Evolutionary conservation across 2,329 filamentous ascomycete genomes (phyloP), one percentile per base, ranked within the genome.

Genomic region (Cryphonectria parasitica): DNA sequence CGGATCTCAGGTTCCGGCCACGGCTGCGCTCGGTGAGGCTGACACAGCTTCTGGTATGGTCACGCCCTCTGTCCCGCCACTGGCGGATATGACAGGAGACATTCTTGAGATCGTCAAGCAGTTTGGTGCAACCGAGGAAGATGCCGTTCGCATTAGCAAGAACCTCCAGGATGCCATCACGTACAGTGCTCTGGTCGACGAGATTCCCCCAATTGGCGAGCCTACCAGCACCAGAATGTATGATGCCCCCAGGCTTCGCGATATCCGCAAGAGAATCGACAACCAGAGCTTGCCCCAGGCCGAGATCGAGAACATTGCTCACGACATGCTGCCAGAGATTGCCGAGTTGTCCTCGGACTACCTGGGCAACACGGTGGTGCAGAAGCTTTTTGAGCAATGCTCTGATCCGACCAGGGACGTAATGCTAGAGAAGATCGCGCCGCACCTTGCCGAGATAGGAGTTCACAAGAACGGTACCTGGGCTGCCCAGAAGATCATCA

Each of bases 391-490:
- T 78, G 95, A 99, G 80, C 94, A 93, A 82, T 98, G 96, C 83
- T 96, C 94, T 0, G 95, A 98, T 79, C 85, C 90, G 58, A 89
- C 95, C 58, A 95, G 97, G 76, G 94, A 98, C 80, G 91, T 92
- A 69, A 98, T 99, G 96, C 85, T 99, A 70, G 82, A 85, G 19
- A 90, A 95, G 78, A 97, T 99, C 76, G 90, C 92, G 2, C 95
- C 95, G 70, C 95, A 98, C 78, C 88, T 98, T 79, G 94, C 95
- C 36, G 95, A 98, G 82, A 98, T 98, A 81, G 96, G 96, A 76
- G 91, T 98, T 10, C 96, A 99, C 87, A 99, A 99, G 88, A 99
- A 99, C 77, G 96, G 96, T 73, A 99, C 96, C 0, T 99, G 96
- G 96, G 96, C 96, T 68, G 96, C 96, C 0, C 96, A 99, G 82